Evolutionary conservation across 495 filamentous ascomycete species (phyloP).

Genomic region (Beverwykella pulmonaria): DNA sequence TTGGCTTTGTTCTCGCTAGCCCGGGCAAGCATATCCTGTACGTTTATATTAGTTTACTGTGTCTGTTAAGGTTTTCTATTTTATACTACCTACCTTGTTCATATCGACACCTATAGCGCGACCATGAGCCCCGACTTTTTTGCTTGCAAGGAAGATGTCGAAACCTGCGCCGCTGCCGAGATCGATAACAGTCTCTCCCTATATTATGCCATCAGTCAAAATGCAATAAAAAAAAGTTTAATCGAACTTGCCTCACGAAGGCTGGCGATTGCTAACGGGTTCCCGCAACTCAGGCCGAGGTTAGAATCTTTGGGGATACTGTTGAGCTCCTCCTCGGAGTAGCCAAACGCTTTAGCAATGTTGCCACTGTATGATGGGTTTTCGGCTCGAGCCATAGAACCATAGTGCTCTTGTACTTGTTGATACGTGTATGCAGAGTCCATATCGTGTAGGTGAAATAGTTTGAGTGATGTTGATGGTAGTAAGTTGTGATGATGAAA

Average conservation of each 20-base stretch:
- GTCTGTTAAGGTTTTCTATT: too few species aligned
- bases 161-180: slow-evolving; percentile 66
- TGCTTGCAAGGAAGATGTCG: slow-evolving; percentile 64
- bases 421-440: slow-evolving; percentile 41
- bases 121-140: slow-evolving; percentile 58
- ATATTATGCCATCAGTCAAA: slow-evolving; percentile 27
- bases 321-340: slow-evolving; percentile 57
- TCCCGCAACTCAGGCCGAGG: slow-evolving; percentile 68
- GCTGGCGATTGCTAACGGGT: slow-evolving; percentile 60
- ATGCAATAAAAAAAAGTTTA: neutral
- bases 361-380: slow-evolving; percentile 44
- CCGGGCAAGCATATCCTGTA: slow-evolving; percentile 61
- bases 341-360: slow-evolving; percentile 65
- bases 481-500: too few species aligned
- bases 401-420: slow-evolving; percentile 49
- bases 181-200: slow-evolving; percentile 67
- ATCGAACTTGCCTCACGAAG: slow-evolving; percentile 45
- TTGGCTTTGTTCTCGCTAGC: slow-evolving; percentile 53
- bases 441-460: slow-evolving; percentile 1
- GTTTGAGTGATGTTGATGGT: too few species aligned
- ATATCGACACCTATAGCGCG: slow-evolving; percentile 68
- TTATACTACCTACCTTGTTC: slow-evolving; percentile 54
- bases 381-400: slow-evolving; percentile 37
- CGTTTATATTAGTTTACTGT: neutral
- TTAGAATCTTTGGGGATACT: slow-evolving; percentile 61